Percentiles rank a stretch among this genome's conserved stretches.
phyloP scores from a whole-genome alignment of 2,329 filamentous ascomycete species.

The Neofusicoccum sp. region DNA sequence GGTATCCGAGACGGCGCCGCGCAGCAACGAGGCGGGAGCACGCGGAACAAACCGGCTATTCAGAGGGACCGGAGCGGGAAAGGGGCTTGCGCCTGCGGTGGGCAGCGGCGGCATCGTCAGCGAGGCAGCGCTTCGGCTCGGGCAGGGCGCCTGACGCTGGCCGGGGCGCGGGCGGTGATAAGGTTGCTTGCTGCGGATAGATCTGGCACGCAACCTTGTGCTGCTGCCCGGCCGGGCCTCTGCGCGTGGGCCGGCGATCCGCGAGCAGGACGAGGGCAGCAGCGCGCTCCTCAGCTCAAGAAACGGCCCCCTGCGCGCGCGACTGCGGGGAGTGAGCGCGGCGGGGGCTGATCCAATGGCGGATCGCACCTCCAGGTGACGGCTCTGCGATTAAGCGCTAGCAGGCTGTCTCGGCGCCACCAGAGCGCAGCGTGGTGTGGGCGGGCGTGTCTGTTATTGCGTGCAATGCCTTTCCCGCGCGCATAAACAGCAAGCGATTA shows the following conservation, averaged over 20 bases:
- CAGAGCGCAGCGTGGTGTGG: not conserved
- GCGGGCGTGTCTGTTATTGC: not conserved
- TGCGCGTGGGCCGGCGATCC: conserved; percentile 6
- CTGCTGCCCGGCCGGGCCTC: not conserved
- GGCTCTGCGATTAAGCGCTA: conserved; percentile 6
- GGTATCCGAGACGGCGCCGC: not conserved
- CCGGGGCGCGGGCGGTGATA: not conserved
- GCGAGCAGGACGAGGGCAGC: not conserved
- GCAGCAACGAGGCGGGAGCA: conserved; percentile 9
- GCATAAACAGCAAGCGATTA: conserved; percentile 4
- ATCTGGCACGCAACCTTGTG: not conserved
- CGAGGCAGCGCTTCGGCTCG: not conserved
- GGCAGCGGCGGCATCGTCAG: not conserved
- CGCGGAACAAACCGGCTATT: conserved; percentile 8
- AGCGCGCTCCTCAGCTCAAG: conserved; percentile 5
- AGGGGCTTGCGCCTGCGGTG: conserved; percentile 11
- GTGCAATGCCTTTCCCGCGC: not conserved
- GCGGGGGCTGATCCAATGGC: conserved; percentile 13
- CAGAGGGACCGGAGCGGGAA: not conserved
- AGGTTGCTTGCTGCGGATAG: not conserved
- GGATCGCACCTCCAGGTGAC: not conserved
- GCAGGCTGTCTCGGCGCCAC: conserved; percentile 13
- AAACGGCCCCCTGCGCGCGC: not conserved
- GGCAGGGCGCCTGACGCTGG: not conserved
- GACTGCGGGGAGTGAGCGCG: not conserved